Evolutionary conservation across 1,284 basidiomycete genomes (phyloP), one percentile per base, ranked within the genome.

Genomic region (Microbotryum scabiosae): DNA sequence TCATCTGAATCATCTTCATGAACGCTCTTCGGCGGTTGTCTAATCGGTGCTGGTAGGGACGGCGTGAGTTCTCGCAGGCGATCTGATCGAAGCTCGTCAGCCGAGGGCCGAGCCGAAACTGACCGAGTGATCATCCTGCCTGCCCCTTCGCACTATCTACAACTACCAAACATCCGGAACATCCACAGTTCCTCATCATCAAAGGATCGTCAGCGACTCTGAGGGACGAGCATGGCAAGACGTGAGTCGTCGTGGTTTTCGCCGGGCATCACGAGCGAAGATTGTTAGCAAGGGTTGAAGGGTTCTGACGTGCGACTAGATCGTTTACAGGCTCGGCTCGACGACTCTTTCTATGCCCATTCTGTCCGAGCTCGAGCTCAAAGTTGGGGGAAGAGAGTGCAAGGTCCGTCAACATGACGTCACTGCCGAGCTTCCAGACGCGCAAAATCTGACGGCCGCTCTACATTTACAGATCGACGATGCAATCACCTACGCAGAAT

Each of bases 141-240:
- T 30, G 30, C 30, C 8, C 30, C 30, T 30, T 30, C 10, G 30
- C 30, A 30, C 8, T 2, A 30, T 30, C 30, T 30, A 30, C 30
- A 30, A 30, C 8, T 9, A 41, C 16, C 36, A 12, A 41, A 18
- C 2, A 18, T 18, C 36, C 36, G 36, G 0, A 3, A 41, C 36
- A 86, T 68, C 86, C 79, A 70, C 76, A 88, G 63, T 43, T 46
- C 36, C 25, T 67, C 21, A 43, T 62, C 14, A 43, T 64, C 5
- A 28, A 56, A 10, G 65, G 63, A 10, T 43, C 47, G 3, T 21
- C n/a, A 3, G 51, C 85, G 20, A 82, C 79, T 1, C 79, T 88
- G 74, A 76, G 86, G 30, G 83, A 85, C 65, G 75, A 78, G 25
- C 83, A 86, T 53, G 83, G 83, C 43, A 82, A 80, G 75, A 72